Base-by-base conservation (phyloP, 257 asterid genomes). In the Ajuga chamaepitys region DNA sequence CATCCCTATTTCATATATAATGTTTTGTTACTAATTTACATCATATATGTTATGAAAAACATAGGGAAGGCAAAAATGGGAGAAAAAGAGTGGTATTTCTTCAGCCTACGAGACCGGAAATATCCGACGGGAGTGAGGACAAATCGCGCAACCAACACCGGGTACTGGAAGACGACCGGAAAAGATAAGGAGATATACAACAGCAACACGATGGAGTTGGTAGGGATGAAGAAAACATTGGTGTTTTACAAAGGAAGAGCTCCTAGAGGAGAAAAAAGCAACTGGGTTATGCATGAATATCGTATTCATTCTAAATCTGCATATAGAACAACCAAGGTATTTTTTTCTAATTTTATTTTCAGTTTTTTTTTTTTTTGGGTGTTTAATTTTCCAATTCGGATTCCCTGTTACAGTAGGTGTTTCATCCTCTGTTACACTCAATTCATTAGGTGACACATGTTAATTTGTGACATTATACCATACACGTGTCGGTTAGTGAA, bases 241-340 rank as follows among this genome's bases (percentile, higher is more conserved):
- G 98, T 91, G 26, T 91, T 91, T 30, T 91, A 91, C 71, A 76
- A 48, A 76, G 98, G 98, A 70, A 85, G 98, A 74, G 98, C 98
- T 41, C 97, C 98, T 0, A 81, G 97, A 74, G 98, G 98, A 4
- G 98, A 92, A 55, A 92, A 92, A 59, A 74, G 86, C 26, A 92
- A 92, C 64, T 92, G 98, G 98, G 98, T 92, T 58, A 88, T 89
- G 97, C 98, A 89, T 78, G 98, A 92, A 75, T 92, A 87, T 82
- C 89, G 98, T 11, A 75, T 84, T 60, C 95, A 89, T 66, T 84
- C 96, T 14, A 88, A 89, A 72, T 87, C 98, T 41, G 59, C 86
- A 11, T 82, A 82, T 37, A 78, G 93, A 78, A 84, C 88, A 47
- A 70, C 67, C 70, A 92, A 89, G 97, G 98, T 88, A 79, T 0